Evolutionary conservation across 768 basidiomycete species (phyloP).

Genomic region (Naematelia encephala): DNA sequence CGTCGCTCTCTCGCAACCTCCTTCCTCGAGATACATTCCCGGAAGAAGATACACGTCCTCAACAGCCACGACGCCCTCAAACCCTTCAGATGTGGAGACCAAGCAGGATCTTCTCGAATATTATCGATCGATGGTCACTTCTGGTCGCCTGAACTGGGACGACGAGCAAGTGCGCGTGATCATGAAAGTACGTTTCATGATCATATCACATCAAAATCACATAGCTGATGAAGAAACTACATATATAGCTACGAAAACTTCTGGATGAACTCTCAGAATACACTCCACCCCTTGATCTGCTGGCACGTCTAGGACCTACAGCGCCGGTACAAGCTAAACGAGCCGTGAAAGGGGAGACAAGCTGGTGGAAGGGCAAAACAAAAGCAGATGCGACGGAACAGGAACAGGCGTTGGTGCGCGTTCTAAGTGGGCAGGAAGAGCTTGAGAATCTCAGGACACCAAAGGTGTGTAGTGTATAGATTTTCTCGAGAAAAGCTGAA

Average conservation of each 20-base stretch:
- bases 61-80: neutral
- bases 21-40: too few species aligned
- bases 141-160: constrained; percentile 57
- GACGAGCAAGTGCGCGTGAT: constrained; percentile 59
- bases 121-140: constrained; percentile 56
- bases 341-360: constrained; percentile 13
- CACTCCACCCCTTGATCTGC: constrained; percentile 55
- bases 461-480: constrained; percentile 52
- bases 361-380: constrained; percentile 26
- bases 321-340: constrained; percentile 24
- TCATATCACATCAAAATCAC: too few species aligned
- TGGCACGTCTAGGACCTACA: constrained; percentile 47
- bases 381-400: constrained; percentile 27
- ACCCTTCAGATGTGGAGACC: neutral
- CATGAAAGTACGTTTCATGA: constrained; percentile 58
- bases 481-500: constrained; percentile 1
- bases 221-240: too few species aligned
- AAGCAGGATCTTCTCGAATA: constrained; percentile 55
- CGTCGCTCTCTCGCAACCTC: too few species aligned
- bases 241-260: constrained; percentile 56
- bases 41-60: too few species aligned
- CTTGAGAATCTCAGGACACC: constrained; percentile 58
- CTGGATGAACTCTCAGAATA: constrained; percentile 57
- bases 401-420: constrained; percentile 51
- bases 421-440: constrained; percentile 57